A percentile compares a stretch with the other conserved stretches of the same genome.
phyloP scores from a whole-genome alignment of 768 basidiomycete species.

The Pilatotrama ljubarskyi region DNA sequence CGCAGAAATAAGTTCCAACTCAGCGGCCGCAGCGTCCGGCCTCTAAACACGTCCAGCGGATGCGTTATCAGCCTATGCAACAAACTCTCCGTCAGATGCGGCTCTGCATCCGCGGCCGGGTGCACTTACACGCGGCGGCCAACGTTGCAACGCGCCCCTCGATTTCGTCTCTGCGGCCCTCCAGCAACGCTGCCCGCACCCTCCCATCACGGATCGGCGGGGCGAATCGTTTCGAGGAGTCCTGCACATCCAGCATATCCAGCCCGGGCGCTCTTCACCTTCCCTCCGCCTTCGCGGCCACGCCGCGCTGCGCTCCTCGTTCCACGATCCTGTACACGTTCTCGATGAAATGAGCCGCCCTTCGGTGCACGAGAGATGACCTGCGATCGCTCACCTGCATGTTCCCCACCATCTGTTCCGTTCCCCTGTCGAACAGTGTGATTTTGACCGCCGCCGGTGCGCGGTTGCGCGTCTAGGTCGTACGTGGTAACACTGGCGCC shows the following conservation, averaged over 20 bases:
- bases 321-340: not conserved
- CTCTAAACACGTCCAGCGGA: not conserved
- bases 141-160: not conserved
- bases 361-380: not conserved
- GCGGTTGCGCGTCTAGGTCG: not conserved
- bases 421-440: not conserved
- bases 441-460: not conserved
- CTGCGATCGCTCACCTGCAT: not conserved
- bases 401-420: not conserved
- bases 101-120: not conserved
- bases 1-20: not conserved
- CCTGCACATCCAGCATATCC: not conserved
- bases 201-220: constrained; percentile 1
- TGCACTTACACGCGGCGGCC: not conserved
- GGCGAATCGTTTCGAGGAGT: not conserved
- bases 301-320: constrained; percentile 1
- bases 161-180: not conserved
- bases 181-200: not conserved
- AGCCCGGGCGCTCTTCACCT: not conserved
- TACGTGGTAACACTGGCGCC: constrained; percentile 7
- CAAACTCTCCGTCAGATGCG: not conserved
- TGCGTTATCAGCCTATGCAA: not conserved
- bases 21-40: not conserved
- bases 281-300: not conserved
- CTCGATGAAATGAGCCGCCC: not conserved